A percentile compares a stretch with the other conserved stretches of the same genome.
Evolutionary conservation across 1,139 yeast genomes (phyloP).

Genomic region (Meyerozyma athensensis): DNA sequence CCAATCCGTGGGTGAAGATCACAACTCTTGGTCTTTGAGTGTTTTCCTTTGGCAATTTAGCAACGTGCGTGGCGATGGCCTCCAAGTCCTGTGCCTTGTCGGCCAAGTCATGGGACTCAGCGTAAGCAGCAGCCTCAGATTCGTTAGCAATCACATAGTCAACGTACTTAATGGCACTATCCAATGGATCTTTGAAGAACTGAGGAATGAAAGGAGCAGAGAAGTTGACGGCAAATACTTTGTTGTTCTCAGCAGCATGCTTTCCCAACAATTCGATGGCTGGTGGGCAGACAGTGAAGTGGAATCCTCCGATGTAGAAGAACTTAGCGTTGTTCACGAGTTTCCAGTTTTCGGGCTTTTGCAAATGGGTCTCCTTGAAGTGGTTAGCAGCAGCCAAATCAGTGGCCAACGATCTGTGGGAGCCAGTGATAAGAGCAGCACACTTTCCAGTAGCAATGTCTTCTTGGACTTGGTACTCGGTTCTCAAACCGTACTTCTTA

Average conservation of each 20-base stretch:
- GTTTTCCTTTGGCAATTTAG: constrained; percentile 75
- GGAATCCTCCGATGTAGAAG: constrained; percentile 97
- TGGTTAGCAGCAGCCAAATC: constrained; percentile 98
- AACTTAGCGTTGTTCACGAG: constrained; percentile 74
- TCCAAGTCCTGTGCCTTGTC: constrained; percentile 55
- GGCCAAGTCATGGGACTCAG: constrained; percentile 69
- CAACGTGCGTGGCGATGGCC: constrained; percentile 78
- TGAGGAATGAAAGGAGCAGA: constrained; percentile 97
- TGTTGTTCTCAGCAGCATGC: constrained; percentile 83
- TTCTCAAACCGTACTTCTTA: constrained; percentile 78
- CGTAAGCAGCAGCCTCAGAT: constrained; percentile 93
- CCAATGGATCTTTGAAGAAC: constrained; percentile 90
- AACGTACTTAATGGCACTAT: constrained; percentile 75
- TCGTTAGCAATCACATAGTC: constrained; percentile 94
- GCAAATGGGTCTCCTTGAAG: constrained; percentile 84
- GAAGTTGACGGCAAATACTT: constrained; percentile 79
- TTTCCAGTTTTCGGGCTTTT: constrained; percentile 87
- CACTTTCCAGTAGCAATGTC: constrained; percentile 91
- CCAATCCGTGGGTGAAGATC: constrained; percentile 88
- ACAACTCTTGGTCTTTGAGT: constrained; percentile 71
- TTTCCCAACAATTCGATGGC: constrained; percentile 87
- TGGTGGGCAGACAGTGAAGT: constrained; percentile 94
- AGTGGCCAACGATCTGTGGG: constrained; percentile 87
- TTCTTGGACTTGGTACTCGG: constrained; percentile 77
- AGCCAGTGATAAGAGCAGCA: constrained; percentile 90